Percentiles rank a stretch among this genome's conserved stretches.
phyloP scores from a whole-genome alignment of 1,284 basidiomycete species.

The Coriolopsis trogii region DNA sequence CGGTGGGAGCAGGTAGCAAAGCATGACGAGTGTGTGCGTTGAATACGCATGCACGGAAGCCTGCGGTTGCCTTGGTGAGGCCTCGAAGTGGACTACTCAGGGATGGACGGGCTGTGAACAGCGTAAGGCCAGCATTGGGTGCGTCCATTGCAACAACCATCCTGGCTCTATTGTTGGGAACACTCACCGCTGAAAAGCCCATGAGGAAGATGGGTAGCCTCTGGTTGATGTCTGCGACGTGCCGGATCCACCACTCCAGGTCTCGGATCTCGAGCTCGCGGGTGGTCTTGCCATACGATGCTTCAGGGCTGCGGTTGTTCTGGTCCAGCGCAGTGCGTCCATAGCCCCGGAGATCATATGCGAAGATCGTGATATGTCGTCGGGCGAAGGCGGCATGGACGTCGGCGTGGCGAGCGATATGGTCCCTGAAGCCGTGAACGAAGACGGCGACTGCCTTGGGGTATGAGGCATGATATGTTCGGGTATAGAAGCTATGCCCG shows the following conservation, averaged over 20 bases:
- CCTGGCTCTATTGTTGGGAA: background rate
- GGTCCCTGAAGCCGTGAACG: constrained; percentile 84
- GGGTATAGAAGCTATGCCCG: constrained; percentile 47
- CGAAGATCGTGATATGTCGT: constrained; percentile 65
- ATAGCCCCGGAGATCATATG: constrained; percentile 87
- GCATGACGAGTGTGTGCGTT: too few relatives aligned
- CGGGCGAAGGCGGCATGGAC: constrained; percentile 64
- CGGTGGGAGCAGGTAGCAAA: too few relatives aligned
- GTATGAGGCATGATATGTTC: constrained; percentile 38
- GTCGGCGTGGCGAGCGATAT: constrained; percentile 71
- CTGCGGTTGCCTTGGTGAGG: too few relatives aligned
- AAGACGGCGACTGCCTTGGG: constrained; percentile 76
- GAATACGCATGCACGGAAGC: too few relatives aligned
- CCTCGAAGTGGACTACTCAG: too few relatives aligned
- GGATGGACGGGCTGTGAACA: too few relatives aligned
- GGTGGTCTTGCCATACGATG: constrained; percentile 68
- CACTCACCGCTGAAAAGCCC: constrained; percentile 83
- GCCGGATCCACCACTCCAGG: constrained; percentile 64
- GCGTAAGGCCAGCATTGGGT: too few relatives aligned
- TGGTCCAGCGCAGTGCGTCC: constrained; percentile 73
- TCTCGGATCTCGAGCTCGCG: constrained; percentile 72
- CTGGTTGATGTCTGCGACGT: constrained; percentile 47
- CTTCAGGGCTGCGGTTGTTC: constrained; percentile 46
- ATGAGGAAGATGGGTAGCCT: constrained; percentile 69
- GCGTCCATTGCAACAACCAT: background rate